Evolutionary conservation across 2,329 filamentous ascomycete genomes (phyloP), one percentile per base, ranked within the genome.

Genomic region (Xylaria multiplex): DNA sequence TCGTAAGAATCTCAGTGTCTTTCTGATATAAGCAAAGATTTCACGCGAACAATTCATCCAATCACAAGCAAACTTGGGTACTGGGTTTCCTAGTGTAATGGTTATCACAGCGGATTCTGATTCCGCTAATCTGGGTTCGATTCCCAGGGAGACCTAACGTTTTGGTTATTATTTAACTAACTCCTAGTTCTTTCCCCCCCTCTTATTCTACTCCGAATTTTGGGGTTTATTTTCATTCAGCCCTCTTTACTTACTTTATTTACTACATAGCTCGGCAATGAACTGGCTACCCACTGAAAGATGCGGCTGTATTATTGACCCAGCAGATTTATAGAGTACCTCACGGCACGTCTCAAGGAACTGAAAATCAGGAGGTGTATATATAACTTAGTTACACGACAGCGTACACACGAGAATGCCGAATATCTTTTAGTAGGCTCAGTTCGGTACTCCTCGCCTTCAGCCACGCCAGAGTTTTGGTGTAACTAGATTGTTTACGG

Each of bases 401-500:
- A 42, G 43, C 46, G 27, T 64, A 63, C 22, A 75, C 73, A 48
- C 75, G 70, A 27, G 72, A 73, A 54, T 70, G 67, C 6, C 70
- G 69, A 46, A 77, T 74, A 63, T 75, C 76, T 65, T 79, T 78
- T 27, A 77, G 72, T 27, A 65, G 65, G 19, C 77, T 76, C 64
- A 85, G 75, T 57, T 77, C 80, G 42, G 73, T 73, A 16, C 81
- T 78, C 71, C 87, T 81, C 14, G 67, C 75, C 6, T 84, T 82
- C 66, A 97, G 78, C 93, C 93, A 97, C 37, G 76, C 77, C 64
- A 97, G 78, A 14, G 94, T 84, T 35, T 79, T 79, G 5, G 74
- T 74, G 77, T 93, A 92, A 61, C 83, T 85, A 40, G 90, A 90
- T 82, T 97, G 93, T 77, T 91, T 93, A 71, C 83, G 85, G 54